phyloP scores from a whole-genome alignment of 78 protist species.

The Dictyostelium discoideum region dicty_2.7 NC_007088.5:50001-50500 shows the following conservation, averaged over 20 bases:
- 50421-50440: background rate
- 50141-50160: background rate
- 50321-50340: background rate
- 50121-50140: background rate
- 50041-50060: background rate
- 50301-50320: conserved; percentile 1
- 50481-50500: no score
- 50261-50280: conserved; percentile 2
- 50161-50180: no score
- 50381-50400: background rate
- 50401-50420: background rate
- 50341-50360: background rate
- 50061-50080: background rate
- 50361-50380: background rate
- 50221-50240: background rate
- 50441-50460: background rate
- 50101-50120: background rate
- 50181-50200: background rate
- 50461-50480: background rate
- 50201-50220: background rate
- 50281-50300: conserved; percentile 4
- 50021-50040: conserved; percentile 33
- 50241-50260: background rate
- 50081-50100: background rate
- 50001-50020: background rate